Evolutionary conservation across 345 rosid species (phyloP).

Genomic region (Carallia pectinifolia): DNA sequence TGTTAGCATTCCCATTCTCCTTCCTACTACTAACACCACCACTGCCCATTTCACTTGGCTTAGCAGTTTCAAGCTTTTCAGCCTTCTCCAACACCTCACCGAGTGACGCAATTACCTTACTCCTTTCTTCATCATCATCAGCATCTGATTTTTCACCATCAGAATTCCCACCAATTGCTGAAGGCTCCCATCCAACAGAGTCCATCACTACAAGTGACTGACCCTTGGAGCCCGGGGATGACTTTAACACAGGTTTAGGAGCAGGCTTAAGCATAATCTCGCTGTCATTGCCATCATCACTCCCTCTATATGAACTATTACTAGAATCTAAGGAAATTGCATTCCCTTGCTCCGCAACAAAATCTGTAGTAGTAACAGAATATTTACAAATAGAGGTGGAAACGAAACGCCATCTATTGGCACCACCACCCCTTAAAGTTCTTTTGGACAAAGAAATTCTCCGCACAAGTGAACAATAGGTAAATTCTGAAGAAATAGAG

Average conservation of each 20-base stretch:
- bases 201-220: conserved; percentile 17
- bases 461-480: conserved; percentile 51
- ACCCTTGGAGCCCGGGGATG: conserved; percentile 26
- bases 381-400: conserved; percentile 48
- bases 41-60: conserved; percentile 9
- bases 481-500: conserved; percentile 38
- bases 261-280: conserved; percentile 72
- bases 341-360: conserved; percentile 57
- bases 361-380: conserved; percentile 72
- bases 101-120: conserved; percentile 74
- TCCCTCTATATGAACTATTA: conserved; percentile 40
- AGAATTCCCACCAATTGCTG: conserved; percentile 16
- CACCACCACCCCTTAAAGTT: conserved; percentile 32
- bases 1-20: conserved; percentile 36
- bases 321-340: conserved; percentile 47
- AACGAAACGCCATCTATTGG: conserved; percentile 49
- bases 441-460: conserved; percentile 58
- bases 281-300: conserved; percentile 36
- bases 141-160: conserved; percentile 27
- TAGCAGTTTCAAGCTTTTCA: conserved; percentile 66
- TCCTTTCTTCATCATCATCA: conserved; percentile 55
- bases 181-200: conserved; percentile 41
- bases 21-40: conserved; percentile 14
- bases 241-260: conserved; percentile 73
- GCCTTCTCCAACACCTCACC: conserved; percentile 91